A percentile compares a stretch with the other conserved stretches of the same genome.
phyloP scores from a whole-genome alignment of 2,329 filamentous ascomycete species.

The Lachnellula subtilissima region DNA sequence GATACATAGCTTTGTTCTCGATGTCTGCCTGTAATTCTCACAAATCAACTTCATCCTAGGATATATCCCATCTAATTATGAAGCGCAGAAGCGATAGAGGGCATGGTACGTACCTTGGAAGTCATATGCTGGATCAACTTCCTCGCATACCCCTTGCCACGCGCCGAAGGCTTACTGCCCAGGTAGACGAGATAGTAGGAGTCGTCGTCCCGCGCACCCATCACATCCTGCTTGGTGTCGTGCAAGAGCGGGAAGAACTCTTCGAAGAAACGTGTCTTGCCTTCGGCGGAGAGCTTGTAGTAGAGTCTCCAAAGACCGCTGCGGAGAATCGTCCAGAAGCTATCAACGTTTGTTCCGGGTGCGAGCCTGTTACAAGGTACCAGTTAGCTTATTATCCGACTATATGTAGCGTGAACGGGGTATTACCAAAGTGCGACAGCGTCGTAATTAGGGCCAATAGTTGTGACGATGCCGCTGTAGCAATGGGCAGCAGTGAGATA shows the following conservation, averaged over 20 bases:
- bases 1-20: constrained; percentile 65
- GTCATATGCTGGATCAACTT: constrained; percentile 69
- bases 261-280: constrained; percentile 67
- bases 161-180: constrained; percentile 66
- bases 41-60: background rate
- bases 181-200: constrained; percentile 83
- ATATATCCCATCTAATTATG: background rate
- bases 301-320: constrained; percentile 74
- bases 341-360: constrained; percentile 68
- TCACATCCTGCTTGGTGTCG: constrained; percentile 62
- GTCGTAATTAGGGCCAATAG: constrained; percentile 70
- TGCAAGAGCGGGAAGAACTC: constrained; percentile 74
- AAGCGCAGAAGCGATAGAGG: background rate
- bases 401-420: constrained; percentile 25
- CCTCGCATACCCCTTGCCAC: constrained; percentile 67
- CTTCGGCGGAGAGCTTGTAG: constrained; percentile 69
- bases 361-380: constrained; percentile 56
- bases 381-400: background rate
- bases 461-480: constrained; percentile 68
- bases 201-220: constrained; percentile 61
- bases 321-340: constrained; percentile 65
- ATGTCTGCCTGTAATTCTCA: constrained; percentile 54
- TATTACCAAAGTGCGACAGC: constrained; percentile 71
- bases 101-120: constrained; percentile 43
- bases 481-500: constrained; percentile 74